Percentiles rank a stretch among this genome's conserved stretches.
Conservation (phyloP, 1,139 yeast species). For the Yamadazyma dendronema region DNA sequence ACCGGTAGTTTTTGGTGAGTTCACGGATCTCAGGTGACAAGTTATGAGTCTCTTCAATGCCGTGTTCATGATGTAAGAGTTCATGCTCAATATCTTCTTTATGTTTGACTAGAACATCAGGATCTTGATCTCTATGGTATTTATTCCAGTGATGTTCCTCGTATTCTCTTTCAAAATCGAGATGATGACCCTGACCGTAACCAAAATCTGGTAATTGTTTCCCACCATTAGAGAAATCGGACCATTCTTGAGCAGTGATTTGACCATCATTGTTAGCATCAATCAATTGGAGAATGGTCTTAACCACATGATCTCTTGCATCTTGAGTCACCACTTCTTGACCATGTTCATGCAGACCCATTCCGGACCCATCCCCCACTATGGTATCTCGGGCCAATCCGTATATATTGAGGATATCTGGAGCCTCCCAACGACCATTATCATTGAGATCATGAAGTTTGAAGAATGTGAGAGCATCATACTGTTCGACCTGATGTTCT, state of each 20-base stretch:
- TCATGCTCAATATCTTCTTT: constrained; percentile 92
- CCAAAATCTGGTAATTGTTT: constrained; percentile 89
- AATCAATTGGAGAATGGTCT: constrained; percentile 54
- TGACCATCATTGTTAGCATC: constrained; percentile 69
- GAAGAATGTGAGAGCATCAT: constrained; percentile 79
- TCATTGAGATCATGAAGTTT: constrained; percentile 68
- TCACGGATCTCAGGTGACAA: constrained; percentile 41
- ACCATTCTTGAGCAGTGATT: constrained; percentile 70
- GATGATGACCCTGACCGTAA: constrained; percentile 95
- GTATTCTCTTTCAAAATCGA: constrained; percentile 89
- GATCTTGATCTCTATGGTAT: constrained; percentile 78
- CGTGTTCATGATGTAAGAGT: constrained; percentile 81
- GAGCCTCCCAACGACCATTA: constrained; percentile 51
- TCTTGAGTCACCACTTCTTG: constrained; percentile 50
- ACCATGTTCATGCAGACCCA: constrained; percentile 74
- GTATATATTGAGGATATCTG: constrained; percentile 75
- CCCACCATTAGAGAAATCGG: constrained; percentile 57
- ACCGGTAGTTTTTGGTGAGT: constrained; percentile 26
- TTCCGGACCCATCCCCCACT: constrained; percentile 88
- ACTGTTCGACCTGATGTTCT: constrained; percentile 77
- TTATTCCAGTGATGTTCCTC: constrained; percentile 94
- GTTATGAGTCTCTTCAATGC: constrained; percentile 68
- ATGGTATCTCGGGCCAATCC: constrained; percentile 72
- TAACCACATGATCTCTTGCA: constrained; percentile 56
- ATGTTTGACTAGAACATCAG: constrained; percentile 76